These are phyloP conservation scores for Pythium aphanidermatum DNA, from an alignment of 352 stramenopile genomes.

Conservation along the genomic window DNA sequence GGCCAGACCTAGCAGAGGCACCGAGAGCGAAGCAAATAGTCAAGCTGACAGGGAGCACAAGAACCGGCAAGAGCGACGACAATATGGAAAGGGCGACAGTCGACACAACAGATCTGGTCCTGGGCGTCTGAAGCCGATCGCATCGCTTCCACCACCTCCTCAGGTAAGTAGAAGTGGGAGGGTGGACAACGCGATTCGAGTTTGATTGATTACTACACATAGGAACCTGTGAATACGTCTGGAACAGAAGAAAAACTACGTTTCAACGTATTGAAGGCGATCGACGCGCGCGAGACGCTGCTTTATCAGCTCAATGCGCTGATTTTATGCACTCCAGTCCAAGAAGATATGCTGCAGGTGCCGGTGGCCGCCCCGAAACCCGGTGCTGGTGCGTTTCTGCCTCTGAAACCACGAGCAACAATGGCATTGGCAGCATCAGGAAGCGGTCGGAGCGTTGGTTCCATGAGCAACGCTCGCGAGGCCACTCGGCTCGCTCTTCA, in stretches of 20 bases:
- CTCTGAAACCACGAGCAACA: constrained; percentile 15
- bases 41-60: constrained; percentile 34
- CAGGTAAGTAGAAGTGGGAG: no score
- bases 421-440: constrained; percentile 10
- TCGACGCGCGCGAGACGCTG: constrained; percentile 57
- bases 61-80: constrained; percentile 42
- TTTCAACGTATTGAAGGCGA: constrained; percentile 59
- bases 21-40: not conserved
- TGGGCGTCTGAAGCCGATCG: constrained; percentile 30
- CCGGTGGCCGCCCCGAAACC: constrained; percentile 32
- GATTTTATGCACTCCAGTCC: constrained; percentile 59
- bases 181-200: no score
- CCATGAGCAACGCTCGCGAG: constrained; percentile 65
- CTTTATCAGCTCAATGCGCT: constrained; percentile 67
- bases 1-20: constrained; percentile 15
- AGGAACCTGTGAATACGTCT: constrained; percentile 19
- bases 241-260: constrained; percentile 69
- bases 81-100: constrained; percentile 29
- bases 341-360: constrained; percentile 47
- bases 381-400: not conserved
- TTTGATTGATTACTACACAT: not conserved
- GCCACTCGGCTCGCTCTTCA: constrained; percentile 66
- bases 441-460: constrained; percentile 5
- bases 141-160: constrained; percentile 21
- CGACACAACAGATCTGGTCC: constrained; percentile 7